These are phyloP conservation scores for Canna indica DNA, from an alignment of 176 grass and related monocot species.

Conservation along the genomic window DNA sequence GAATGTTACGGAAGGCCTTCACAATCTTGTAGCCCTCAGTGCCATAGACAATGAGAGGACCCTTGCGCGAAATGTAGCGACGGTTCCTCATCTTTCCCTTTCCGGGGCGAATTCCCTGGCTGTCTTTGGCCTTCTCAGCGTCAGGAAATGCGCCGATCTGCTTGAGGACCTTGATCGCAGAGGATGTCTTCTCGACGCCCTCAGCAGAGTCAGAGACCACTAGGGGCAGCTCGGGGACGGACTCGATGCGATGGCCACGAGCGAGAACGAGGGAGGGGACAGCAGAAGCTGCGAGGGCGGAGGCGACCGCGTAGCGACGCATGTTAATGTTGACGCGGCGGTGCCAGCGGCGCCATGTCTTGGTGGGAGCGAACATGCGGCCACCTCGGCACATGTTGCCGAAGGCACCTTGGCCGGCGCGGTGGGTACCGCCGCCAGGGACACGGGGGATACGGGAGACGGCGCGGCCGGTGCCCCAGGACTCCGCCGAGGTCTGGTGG, in stretches of 20 bases:
- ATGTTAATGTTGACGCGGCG: constrained; percentile 53
- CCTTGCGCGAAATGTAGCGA: constrained; percentile 73
- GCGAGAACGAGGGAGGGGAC: constrained; percentile 59
- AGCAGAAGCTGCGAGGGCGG: constrained; percentile 58
- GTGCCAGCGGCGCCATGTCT: constrained; percentile 85
- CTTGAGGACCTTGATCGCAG: constrained; percentile 68
- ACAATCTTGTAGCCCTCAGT: constrained; percentile 83
- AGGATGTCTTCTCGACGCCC: constrained; percentile 70
- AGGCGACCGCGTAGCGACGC: constrained; percentile 41
- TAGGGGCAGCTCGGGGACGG: constrained; percentile 67
- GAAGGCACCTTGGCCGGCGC: constrained; percentile 80
- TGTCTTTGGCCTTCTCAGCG: constrained; percentile 76
- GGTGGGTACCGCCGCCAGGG: constrained; percentile 71
- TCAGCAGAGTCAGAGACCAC: constrained; percentile 63
- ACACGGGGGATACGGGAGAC: constrained; percentile 92
- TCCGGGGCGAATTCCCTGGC: constrained; percentile 52
- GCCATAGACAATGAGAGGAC: constrained; percentile 66
- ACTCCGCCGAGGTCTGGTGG: constrained; percentile 97
- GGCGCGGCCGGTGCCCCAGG: constrained; percentile 80
- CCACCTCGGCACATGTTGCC: constrained; percentile 92
- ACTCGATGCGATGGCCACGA: constrained; percentile 61
- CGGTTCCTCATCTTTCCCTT: constrained; percentile 87
- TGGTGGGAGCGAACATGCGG: constrained; percentile 81
- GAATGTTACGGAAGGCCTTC: constrained; percentile 81
- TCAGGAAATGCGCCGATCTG: constrained; percentile 57